phyloP scores from a whole-genome alignment of 192 early-diverging fungal species.

The Backusella australiensis region DNA sequence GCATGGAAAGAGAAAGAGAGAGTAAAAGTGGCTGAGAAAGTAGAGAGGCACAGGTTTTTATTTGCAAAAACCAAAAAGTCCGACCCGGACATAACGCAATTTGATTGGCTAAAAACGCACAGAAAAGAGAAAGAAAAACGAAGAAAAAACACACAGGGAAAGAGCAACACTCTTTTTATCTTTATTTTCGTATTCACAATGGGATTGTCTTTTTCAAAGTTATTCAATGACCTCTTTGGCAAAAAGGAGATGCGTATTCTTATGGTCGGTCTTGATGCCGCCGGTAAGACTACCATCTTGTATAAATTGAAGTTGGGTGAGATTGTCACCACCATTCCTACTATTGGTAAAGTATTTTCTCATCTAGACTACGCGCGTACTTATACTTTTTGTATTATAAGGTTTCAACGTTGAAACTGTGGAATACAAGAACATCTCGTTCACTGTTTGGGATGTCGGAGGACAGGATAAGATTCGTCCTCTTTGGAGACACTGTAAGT shows the following conservation, averaged over 20 bases:
- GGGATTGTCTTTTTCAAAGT: constrained; percentile 54
- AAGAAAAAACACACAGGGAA: neutral
- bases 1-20: neutral
- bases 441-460: constrained; percentile 98
- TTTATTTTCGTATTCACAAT: neutral
- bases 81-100: neutral
- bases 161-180: neutral
- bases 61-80: neutral
- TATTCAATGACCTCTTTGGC: constrained; percentile 74
- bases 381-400: constrained; percentile 1
- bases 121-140: neutral
- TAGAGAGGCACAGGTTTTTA: neutral
- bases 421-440: constrained; percentile 96
- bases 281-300: constrained; percentile 97
- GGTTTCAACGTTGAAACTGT: constrained; percentile 99
- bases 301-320: constrained; percentile 98
- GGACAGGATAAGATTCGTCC: constrained; percentile 98
- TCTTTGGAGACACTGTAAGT: constrained; percentile 95
- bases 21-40: neutral
- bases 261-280: constrained; percentile 90
- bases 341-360: constrained; percentile 71
- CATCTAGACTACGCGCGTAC: neutral
- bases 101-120: neutral
- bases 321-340: constrained; percentile 98
- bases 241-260: constrained; percentile 96